Conservation (phyloP, 352 stramenopile species). For the Lagenidium giganteum region DNA sequence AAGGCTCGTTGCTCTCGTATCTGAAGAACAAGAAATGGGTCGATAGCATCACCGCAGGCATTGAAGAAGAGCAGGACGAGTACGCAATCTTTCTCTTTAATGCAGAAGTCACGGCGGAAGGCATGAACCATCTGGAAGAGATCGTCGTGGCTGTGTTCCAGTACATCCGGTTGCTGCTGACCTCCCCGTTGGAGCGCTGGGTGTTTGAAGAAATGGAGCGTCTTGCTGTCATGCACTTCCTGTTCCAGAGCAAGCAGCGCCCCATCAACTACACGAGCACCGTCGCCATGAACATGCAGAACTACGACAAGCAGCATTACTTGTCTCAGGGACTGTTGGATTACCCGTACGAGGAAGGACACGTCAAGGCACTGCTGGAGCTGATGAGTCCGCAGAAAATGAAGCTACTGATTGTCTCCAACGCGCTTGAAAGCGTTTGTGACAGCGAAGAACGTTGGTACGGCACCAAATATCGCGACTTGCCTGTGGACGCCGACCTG, state of each 20-base stretch:
- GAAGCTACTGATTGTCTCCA: conserved; percentile 28
- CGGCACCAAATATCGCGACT: conserved; percentile 31
- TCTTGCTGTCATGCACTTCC: conserved; percentile 23
- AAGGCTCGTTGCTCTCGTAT: conserved; percentile 76
- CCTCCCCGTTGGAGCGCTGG: conserved; percentile 7
- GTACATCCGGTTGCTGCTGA: conserved; percentile 11
- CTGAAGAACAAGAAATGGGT: conserved; percentile 47
- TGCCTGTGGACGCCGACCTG: conserved; percentile 18
- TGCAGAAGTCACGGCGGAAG: conserved; percentile 20
- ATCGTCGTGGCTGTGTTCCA: conserved; percentile 23
- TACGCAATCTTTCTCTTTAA: conserved; percentile 20
- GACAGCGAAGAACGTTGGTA: conserved; percentile 43
- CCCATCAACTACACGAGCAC: conserved; percentile 20
- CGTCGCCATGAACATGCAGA: conserved; percentile 22
- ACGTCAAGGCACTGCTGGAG: conserved; percentile 14
- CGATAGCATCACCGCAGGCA: conserved; percentile 25
- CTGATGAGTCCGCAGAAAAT: conserved; percentile 35
- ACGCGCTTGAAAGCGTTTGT: conserved; percentile 19
- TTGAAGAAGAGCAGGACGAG: conserved; percentile 19
- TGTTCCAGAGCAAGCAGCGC: conserved; percentile 23
- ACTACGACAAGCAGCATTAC: conserved; percentile 9
- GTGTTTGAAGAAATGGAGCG: conserved; percentile 22
- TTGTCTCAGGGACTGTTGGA: conserved; percentile 21
- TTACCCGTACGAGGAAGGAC: conserved; percentile 10
- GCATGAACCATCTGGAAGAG: conserved; percentile 17